Evolutionary conservation across 176 grass and related monocot species (phyloP), one percentile per base, ranked within the genome.

Genomic region (Rhynchospora pubera): DNA sequence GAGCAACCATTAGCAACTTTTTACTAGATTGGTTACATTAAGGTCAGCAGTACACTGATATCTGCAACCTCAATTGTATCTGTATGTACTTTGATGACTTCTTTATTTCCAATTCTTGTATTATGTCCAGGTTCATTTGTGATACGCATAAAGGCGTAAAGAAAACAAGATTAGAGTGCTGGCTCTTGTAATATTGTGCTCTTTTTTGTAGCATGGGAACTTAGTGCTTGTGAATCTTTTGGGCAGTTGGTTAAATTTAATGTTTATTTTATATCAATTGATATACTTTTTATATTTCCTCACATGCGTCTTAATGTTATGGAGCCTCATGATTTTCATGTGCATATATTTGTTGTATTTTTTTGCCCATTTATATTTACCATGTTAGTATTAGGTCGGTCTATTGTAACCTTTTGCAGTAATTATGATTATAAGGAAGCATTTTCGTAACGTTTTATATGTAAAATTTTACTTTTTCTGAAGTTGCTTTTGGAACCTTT

Each of bases 71-170:
- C 21, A 13, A 55, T 72, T 60, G 7, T 6, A 26, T 77, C 22
- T 7, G 24, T 57, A 24, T 59, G 83, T 1, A 76, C 15, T 66
- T 3, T 44, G 28, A 79, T 73, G 12, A 62, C 34, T 87, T 15
- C 46, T 48, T 65, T 62, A 83, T 85, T 82, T 14, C 28, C 28
- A 61, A 79, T 64, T 85, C 42, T 43, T 16, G 80, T 18, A 21
- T 77, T 11, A 6, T 88, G 51, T 3, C 18, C 83, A 94, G 92
- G 92, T 87, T 91, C 92, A 21, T 94, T 94, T 21, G 87, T 94
- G 78, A 80, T 94, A 73, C 87, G 87, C 32, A 89, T 91, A 72
- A 94, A 94, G 87, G 88, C 87, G 75, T 94, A 84, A 91, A 57
- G 44, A 61, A 63, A 61, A 83, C 26, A 8, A 53, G 47, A 81